Conservation (phyloP, 257 asterid genomes). For the Coffea canephora region DNA sequence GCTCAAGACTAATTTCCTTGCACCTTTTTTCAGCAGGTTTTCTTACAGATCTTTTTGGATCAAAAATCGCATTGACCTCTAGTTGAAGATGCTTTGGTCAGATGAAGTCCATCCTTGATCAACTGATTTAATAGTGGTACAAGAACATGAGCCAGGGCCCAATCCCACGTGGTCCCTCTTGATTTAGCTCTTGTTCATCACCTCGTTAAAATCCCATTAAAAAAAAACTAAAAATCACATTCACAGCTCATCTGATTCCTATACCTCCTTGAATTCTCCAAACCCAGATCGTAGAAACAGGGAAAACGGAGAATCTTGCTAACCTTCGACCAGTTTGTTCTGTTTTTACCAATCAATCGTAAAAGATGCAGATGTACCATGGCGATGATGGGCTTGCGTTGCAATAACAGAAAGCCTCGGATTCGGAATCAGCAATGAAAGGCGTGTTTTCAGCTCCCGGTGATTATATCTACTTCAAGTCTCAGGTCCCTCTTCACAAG, state of each 20-base stretch:
- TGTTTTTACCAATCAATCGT: neutral
- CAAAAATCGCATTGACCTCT: neutral
- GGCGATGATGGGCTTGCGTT: neutral
- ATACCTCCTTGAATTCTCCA: neutral
- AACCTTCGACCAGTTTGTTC: neutral
- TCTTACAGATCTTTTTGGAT: no score
- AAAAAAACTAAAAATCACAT: neutral
- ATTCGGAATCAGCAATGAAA: slow-evolving; percentile 60
- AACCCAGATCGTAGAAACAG: slow-evolving; percentile 4
- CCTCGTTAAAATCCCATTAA: slow-evolving; percentile 8
- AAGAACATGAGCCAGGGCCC: neutral
- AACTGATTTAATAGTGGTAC: neutral
- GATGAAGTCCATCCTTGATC: neutral
- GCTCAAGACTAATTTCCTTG: no score
- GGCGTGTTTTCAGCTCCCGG: slow-evolving; percentile 94
- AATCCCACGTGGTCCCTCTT: slow-evolving; percentile 11
- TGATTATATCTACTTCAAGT: slow-evolving; percentile 95
- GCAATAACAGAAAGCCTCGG: slow-evolving; percentile 5
- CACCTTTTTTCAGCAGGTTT: no score
- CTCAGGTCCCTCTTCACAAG: slow-evolving; percentile 98
- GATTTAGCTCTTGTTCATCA: neutral
- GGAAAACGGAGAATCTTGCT: neutral
- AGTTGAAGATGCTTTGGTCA: slow-evolving; percentile 1
- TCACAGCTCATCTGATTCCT: neutral
- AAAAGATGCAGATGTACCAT: slow-evolving; percentile 2